A percentile compares a stretch with the other conserved stretches of the same genome.
Conservation (phyloP, 768 basidiomycete species). For the Amanita molliuscula region DNA sequence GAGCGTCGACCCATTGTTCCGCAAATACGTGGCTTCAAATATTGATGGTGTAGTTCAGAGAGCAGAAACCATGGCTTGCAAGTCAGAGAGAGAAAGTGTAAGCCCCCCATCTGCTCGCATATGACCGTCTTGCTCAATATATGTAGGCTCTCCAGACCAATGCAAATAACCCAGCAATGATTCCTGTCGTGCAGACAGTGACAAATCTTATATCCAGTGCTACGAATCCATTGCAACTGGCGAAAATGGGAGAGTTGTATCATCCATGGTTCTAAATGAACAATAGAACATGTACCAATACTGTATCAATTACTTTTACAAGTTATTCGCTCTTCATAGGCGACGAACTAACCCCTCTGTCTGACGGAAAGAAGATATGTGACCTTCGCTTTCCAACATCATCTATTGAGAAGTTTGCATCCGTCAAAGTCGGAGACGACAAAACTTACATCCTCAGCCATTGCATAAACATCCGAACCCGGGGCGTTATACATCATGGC, state of each 20-base stretch:
- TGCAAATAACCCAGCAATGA: constrained; percentile 25
- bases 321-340: constrained; percentile 11
- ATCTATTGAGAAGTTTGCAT: constrained; percentile 34
- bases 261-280: constrained; percentile 70
- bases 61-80: constrained; percentile 79
- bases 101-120: constrained; percentile 4
- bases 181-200: constrained; percentile 71
- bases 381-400: constrained; percentile 63
- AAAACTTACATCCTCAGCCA: constrained; percentile 79
- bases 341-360: constrained; percentile 59
- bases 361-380: constrained; percentile 62
- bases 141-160: constrained; percentile 23
- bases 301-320: constrained; percentile 6
- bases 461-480: constrained; percentile 73
- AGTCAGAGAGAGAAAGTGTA: constrained; percentile 78
- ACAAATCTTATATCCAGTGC: constrained; percentile 77
- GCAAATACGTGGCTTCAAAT: constrained; percentile 40
- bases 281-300: constrained; percentile 6
- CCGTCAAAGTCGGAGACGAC: constrained; percentile 4
- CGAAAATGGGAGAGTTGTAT: constrained; percentile 78
- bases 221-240: constrained; percentile 76
- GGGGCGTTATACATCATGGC: constrained; percentile 96
- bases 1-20: constrained; percentile 49
- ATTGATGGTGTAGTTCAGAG: constrained; percentile 67
- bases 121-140: neutral